A percentile compares a stretch with the other conserved stretches of the same genome.
phyloP scores from a whole-genome alignment of 208 protist genomes.

The Acanthamoeba triangularis region DNA sequence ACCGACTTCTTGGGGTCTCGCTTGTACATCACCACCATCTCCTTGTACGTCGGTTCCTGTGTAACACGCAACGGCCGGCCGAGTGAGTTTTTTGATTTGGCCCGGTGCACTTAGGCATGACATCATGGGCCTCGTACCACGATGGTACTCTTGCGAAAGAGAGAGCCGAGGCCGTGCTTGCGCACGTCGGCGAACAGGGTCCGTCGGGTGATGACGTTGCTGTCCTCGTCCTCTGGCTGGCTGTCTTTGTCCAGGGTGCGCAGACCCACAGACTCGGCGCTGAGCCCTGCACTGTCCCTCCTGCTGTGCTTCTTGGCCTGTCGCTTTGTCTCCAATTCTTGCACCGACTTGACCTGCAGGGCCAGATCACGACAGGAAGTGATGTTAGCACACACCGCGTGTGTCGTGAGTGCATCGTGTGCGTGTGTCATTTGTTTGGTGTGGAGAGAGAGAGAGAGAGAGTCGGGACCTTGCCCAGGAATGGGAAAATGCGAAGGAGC shows the following conservation, averaged over 20 bases:
- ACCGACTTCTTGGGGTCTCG: neutral
- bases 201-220: neutral
- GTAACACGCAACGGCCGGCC: neutral
- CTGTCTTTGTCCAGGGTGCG: neutral
- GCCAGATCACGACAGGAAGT: too few species aligned
- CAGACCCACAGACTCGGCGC: neutral
- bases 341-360: neutral
- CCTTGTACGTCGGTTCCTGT: slow-evolving; percentile 45
- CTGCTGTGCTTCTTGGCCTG: neutral
- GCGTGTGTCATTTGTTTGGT: too few species aligned
- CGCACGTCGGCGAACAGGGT: slow-evolving; percentile 15
- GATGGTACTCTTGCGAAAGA: slow-evolving; percentile 47
- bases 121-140: neutral
- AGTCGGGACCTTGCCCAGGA: slow-evolving; percentile 3
- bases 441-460: neutral
- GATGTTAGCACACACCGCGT: too few species aligned
- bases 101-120: too few species aligned
- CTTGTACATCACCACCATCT: slow-evolving; percentile 38
- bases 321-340: neutral
- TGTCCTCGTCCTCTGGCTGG: neutral
- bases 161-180: slow-evolving; percentile 25
- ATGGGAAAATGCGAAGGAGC: slow-evolving; percentile 7
- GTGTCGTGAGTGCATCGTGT: too few species aligned
- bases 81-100: neutral
- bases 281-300: neutral